Evolutionary conservation across 805 yeast species (phyloP).

Genomic region (Starmerella scarabaei): DNA sequence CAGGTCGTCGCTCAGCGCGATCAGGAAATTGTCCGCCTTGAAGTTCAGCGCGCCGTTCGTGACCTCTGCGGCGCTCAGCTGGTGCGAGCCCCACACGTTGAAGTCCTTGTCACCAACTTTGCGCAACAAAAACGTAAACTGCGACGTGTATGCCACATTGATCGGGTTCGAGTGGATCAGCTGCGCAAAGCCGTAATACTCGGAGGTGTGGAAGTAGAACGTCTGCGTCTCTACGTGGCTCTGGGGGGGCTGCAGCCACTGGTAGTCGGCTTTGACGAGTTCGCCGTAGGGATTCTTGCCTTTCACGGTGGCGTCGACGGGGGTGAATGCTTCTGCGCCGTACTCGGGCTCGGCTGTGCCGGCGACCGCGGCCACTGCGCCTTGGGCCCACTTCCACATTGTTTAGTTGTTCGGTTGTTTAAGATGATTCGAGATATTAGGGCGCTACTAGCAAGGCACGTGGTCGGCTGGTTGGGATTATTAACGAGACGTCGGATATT

Average conservation of each 20-base stretch:
- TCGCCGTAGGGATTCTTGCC: slow-evolving; percentile 44
- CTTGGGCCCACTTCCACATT: slow-evolving; percentile 26
- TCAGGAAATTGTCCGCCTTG: slow-evolving; percentile 57
- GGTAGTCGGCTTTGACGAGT: slow-evolving; percentile 54
- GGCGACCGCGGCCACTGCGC: slow-evolving; percentile 60
- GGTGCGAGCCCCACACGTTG: slow-evolving; percentile 81
- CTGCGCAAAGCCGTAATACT: slow-evolving; percentile 77
- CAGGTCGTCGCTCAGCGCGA: slow-evolving; percentile 46
- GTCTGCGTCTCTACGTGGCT: slow-evolving; percentile 95
- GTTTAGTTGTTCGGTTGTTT: background rate
- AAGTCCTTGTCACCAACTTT: slow-evolving; percentile 37
- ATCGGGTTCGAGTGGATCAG: slow-evolving; percentile 85
- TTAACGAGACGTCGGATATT: too few species aligned
- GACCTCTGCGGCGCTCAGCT: slow-evolving; percentile 61
- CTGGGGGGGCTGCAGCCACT: slow-evolving; percentile 59
- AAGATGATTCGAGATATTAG: background rate
- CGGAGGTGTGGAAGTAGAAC: slow-evolving; percentile 61
- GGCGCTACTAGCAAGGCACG: background rate
- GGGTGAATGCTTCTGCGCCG: slow-evolving; percentile 81
- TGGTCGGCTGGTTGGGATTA: too few species aligned
- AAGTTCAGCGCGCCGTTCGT: slow-evolving; percentile 53
- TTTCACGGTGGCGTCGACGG: slow-evolving; percentile 54
- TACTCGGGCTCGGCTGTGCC: slow-evolving; percentile 97
- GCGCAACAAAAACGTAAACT: slow-evolving; percentile 78
- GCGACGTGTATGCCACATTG: slow-evolving; percentile 73